Evolutionary conservation across 108 stramenopile genomes (phyloP), one percentile per base, ranked within the genome.

Genomic region (Aurantiochytrium sp.): DNA sequence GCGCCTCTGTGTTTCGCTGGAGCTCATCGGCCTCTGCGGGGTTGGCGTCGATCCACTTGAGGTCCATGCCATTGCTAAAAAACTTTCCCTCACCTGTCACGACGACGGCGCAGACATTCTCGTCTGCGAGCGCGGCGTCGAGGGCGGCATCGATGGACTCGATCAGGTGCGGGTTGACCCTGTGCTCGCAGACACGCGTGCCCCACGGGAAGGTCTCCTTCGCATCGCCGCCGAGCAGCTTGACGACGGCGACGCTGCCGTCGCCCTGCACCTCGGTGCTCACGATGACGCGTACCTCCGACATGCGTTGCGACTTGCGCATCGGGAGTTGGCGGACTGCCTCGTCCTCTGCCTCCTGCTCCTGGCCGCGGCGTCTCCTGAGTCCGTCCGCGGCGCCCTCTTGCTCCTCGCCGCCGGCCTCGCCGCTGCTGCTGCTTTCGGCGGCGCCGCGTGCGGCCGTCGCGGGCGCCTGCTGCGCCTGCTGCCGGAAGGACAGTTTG

Each of bases 11-110:
- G 76, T 83, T 53, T 6, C 28, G 19, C 51, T 83, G 76, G n/a
- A 83, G 76, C 10, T 83, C 51, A 28, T 83, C 76, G 18, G 76
- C 76, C 51, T 83, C 51, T 18, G 14, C 28, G 8, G 76, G 76
- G 51, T 83, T 12, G 49, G 76, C 76, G 51, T 83, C 76, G 76
- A 83, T 83, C 76, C 76, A 83, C 51, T 83, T 83, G 51, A 83
- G 76, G 51, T 83, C 76, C 76, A 83, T 83, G 0, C 76, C 76
- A 23, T 83, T 83, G 76, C 76, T 53, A 45, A 83, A 83, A 23
- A 83, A 83, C 76, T 53, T 47, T 14, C 76, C 76, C 4, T 83
- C 76, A 18, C 12, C 23, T 6, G 76, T 83, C 18, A 83, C 76
- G 19, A 83, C 76, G n/a, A 83, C 76, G 10, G 49, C 76, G 76